Evolutionary conservation across 768 basidiomycete genomes (phyloP), one percentile per base, ranked within the genome.

Genomic region (Pisolithus sp.): DNA sequence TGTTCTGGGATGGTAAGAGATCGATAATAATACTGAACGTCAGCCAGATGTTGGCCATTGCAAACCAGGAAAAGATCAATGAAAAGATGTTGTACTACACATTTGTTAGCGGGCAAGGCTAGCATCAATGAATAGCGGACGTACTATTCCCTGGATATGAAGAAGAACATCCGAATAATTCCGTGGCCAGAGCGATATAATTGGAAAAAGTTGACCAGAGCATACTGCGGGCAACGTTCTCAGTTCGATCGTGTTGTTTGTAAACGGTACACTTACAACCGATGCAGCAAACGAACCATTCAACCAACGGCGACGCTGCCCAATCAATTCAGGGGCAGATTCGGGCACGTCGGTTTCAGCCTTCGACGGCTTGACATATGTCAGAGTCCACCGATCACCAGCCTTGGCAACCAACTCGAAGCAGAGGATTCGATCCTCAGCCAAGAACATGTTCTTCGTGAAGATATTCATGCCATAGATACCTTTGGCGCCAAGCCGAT

Each of bases 291-390:
- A 95, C 8, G 92, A 94, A 46, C 95, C 94, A 63, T 97, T 98
- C 61, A 97, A 67, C 95, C 94, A 97, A 57, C 94, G 86, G 56
- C 94, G 83, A 67, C 94, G 87, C 68, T 98, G 94, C 40, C 92
- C 88, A 66, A 97, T 97, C 52, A 97, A 72, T 64, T 98, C 94
- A 9, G 83, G 79, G 7, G 92, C 93, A n/a, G 76, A 73, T 70
- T 97, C 94, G 4, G 90, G 90, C n/a, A 95, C 93, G 73, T 94
- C 93, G 0, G 93, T 95, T 71, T 94, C 93, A 12, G 93, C 93
- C 65, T 94, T 97, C 62, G 87, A 89, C 10, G 93, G 91, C 69
- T 98, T 96, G 63, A 98, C 94, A 59, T 89, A 89, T 13, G 81
- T 82, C 61, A 98, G 72, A 2, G 86, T 89, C 95, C 95, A 98